A percentile compares a stretch with the other conserved stretches of the same genome.
These are phyloP conservation scores for Babesia divergens DNA, from an alignment of 169 alveolate genomes.

Conservation along the genomic window DNA sequence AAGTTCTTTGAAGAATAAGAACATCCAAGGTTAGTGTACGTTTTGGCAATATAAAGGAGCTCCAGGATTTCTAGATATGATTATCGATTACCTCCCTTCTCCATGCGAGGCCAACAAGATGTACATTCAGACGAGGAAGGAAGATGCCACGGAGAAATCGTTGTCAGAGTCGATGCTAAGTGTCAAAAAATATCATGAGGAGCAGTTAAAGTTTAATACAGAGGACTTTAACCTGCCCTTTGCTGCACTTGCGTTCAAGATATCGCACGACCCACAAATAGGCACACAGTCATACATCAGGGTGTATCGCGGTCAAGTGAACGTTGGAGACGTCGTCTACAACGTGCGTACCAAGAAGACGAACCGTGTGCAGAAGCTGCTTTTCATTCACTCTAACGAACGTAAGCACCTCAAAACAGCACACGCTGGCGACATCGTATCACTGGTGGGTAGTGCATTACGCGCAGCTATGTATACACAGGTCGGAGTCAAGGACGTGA, in stretches of 20 bases:
- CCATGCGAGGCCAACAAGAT: slow-evolving; percentile 72
- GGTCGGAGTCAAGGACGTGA: slow-evolving; percentile 80
- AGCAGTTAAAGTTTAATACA: slow-evolving; percentile 29
- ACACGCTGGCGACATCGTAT: slow-evolving; percentile 78
- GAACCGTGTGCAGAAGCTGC: slow-evolving; percentile 79
- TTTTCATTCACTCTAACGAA: slow-evolving; percentile 81
- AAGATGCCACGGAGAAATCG: not conserved
- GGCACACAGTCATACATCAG: slow-evolving; percentile 75
- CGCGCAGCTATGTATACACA: not conserved
- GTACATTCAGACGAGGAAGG: slow-evolving; percentile 8
- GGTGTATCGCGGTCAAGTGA: slow-evolving; percentile 76
- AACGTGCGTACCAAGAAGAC: slow-evolving; percentile 75
- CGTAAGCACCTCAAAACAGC: slow-evolving; percentile 74
- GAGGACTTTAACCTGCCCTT: slow-evolving; percentile 54
- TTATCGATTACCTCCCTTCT: slow-evolving; percentile 84
- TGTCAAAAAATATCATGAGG: not conserved
- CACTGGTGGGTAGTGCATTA: slow-evolving; percentile 5
- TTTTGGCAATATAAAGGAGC: not conserved
- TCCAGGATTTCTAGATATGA: slow-evolving; percentile 61
- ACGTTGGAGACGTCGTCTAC: slow-evolving; percentile 71
- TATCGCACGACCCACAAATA: slow-evolving; percentile 67
- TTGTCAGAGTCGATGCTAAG: not conserved
- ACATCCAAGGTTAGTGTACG: slow-evolving; percentile 48
- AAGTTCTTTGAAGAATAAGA: slow-evolving; percentile 87
- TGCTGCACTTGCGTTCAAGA: slow-evolving; percentile 67